phyloP scores from a whole-genome alignment of 2,329 filamentous ascomycete genomes.

The Blastomyces percursus region DNA sequence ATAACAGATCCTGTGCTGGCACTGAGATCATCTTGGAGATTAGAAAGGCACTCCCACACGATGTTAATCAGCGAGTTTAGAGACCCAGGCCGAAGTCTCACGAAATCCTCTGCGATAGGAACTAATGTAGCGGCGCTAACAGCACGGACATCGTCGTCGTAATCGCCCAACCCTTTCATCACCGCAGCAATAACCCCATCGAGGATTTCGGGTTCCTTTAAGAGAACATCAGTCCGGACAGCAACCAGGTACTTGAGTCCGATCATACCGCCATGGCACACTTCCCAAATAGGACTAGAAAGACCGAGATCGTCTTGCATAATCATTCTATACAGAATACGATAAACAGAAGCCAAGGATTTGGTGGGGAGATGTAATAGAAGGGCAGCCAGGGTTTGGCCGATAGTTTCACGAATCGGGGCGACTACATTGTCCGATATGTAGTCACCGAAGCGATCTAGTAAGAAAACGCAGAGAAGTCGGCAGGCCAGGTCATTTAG shows the following conservation, averaged over 20 bases:
- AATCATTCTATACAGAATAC: conserved; percentile 74
- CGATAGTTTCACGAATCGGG: conserved; percentile 88
- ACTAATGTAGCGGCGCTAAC: conserved; percentile 96
- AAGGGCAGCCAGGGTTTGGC: conserved; percentile 82
- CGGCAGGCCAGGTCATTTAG: conserved; percentile 92
- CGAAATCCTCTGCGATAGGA: conserved; percentile 90
- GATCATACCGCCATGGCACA: conserved; percentile 97
- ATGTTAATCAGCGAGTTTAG: conserved; percentile 80
- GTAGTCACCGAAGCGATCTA: conserved; percentile 95
- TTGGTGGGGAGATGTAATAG: conserved; percentile 68
- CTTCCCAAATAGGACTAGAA: conserved; percentile 72
- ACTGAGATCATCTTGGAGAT: conserved; percentile 91
- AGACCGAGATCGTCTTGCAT: conserved; percentile 76
- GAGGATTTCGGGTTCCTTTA: conserved; percentile 73
- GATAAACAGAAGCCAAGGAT: conserved; percentile 76
- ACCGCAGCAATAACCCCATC: conserved; percentile 87
- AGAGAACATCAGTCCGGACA: conserved; percentile 80
- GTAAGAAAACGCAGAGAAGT: conserved; percentile 89
- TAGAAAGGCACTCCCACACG: conserved; percentile 94
- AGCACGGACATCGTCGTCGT: conserved; percentile 89
- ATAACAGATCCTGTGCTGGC: conserved; percentile 97
- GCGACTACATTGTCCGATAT: conserved; percentile 95
- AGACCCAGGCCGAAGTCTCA: conserved; percentile 66
- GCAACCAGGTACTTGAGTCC: conserved; percentile 90
- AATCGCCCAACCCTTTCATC: conserved; percentile 85